Base-by-base conservation (phyloP, 208 protist species). In the Tritrichomonas musculus region DNA sequence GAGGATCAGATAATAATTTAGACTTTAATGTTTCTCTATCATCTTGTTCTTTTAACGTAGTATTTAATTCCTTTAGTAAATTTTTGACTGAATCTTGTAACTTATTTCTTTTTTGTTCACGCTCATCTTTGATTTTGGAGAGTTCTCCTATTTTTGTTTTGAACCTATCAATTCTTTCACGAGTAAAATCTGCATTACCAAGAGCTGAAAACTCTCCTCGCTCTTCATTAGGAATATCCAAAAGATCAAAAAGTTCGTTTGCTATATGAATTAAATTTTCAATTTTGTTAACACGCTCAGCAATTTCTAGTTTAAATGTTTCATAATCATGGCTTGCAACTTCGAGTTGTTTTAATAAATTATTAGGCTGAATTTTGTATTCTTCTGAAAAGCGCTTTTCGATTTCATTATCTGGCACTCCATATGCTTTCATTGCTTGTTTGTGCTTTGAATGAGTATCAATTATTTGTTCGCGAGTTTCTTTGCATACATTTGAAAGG, bases 401-500 rank as follows among this genome's bases (percentile, higher is more conserved):
- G 25, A 82, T 82, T 17, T 50, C 73, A 82, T 82, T 39, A 39
- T 88, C 77, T 57, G 77, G 47, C 11, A 88, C 57, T 88, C 77
- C 77, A 36, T 60, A 88, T 11, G 77, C 77, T 17, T 44, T 47
- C 77, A 88, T 88, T 53, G 77, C 77, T 57, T 88, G 77, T 60
- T 39, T 25, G 22, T 88, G 77, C 17, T 88, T 88, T n/a, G 9
- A 22, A 39, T 88, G 77, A 39, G 39, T 57, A 44, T 88, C 41
- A n/a, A 20, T 9, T 41, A 88, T 88, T n/a, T 53, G 47, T 47
- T n/a, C 27, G n/a, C 47, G 44, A 22, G 47, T 88, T 57, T 88
- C 77, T 17, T 44, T 11, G 44, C 22, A n/a, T 53, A 33, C 5
- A 39, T 53, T 57, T 57, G 25, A 14, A 0, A 88, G 17, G 14